Percentiles rank a stretch among this genome's conserved stretches.
Conservation (phyloP, 495 filamentous ascomycete genomes). For the Aspergillus affinis region DNA sequence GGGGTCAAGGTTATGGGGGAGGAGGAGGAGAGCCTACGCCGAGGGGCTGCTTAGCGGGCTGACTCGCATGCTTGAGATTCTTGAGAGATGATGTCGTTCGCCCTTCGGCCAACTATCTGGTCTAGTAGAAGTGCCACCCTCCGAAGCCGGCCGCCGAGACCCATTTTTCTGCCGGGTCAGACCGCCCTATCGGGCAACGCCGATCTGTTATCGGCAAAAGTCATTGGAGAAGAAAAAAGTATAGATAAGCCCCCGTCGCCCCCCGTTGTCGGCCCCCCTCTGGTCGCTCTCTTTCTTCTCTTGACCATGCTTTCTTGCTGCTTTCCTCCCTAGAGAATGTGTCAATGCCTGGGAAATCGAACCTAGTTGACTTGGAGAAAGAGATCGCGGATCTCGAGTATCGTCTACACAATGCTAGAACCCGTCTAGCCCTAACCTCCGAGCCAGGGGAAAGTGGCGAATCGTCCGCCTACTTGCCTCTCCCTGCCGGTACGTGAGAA, state of each 20-base stretch:
- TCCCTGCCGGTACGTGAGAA: slow-evolving; percentile 13
- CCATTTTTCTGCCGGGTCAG: slow-evolving; percentile 17
- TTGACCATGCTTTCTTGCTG: not conserved
- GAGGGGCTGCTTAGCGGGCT: not conserved
- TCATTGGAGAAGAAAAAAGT: not conserved
- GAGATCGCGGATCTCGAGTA: slow-evolving; percentile 55
- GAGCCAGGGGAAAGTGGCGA: slow-evolving; percentile 7
- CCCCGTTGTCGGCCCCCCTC: not conserved
- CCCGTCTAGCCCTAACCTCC: slow-evolving; percentile 19
- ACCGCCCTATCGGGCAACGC: slow-evolving; percentile 17
- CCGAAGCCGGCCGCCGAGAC: slow-evolving; percentile 11
- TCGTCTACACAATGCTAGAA: slow-evolving; percentile 40
- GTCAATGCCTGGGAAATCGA: slow-evolving; percentile 20
- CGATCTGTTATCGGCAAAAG: slow-evolving; percentile 9
- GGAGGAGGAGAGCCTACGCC: too few species aligned
- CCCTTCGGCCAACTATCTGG: slow-evolving; percentile 1
- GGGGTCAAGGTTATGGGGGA: not conserved
- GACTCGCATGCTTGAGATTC: not conserved
- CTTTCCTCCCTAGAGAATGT: slow-evolving; percentile 2
- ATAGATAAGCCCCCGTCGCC: slow-evolving; percentile 7
- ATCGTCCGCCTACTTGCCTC: slow-evolving; percentile 4
- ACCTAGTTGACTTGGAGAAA: slow-evolving; percentile 38
- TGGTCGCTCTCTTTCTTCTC: not conserved
- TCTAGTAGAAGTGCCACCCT: too few species aligned
- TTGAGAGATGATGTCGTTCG: not conserved